These are phyloP conservation scores for Apiospora rasikravindrae DNA, from an alignment of 2,329 filamentous ascomycete species.

Conservation along the genomic window DNA sequence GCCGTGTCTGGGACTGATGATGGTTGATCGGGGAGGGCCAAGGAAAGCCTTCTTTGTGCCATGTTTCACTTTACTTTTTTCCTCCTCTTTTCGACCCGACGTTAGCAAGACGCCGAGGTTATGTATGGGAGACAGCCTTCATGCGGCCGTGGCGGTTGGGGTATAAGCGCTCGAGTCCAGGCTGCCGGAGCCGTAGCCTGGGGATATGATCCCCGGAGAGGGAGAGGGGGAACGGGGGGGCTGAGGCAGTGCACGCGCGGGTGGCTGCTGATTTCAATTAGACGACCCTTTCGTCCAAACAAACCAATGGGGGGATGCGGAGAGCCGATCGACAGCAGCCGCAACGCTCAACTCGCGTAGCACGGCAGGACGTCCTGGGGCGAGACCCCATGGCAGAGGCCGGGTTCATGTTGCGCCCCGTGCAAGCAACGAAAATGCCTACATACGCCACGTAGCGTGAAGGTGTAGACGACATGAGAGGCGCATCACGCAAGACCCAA, in stretches of 20 bases:
- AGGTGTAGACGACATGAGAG: not conserved
- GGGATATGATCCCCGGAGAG: not conserved
- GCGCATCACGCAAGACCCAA: not conserved
- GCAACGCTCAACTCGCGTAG: not conserved
- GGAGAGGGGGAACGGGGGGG: not conserved
- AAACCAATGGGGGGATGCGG: not conserved
- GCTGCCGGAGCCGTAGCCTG: not conserved
- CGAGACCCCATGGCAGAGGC: not conserved
- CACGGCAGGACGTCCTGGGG: conserved; percentile 9
- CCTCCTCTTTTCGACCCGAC: not conserved
- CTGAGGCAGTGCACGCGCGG: conserved; percentile 13
- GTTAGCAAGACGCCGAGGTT: conserved; percentile 1
- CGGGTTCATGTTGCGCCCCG: not conserved
- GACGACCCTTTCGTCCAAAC: conserved; percentile 17
- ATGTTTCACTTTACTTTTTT: conserved; percentile 19
- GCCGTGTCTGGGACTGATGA: conserved; percentile 10
- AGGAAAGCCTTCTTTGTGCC: conserved; percentile 15
- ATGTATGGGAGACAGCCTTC: conserved; percentile 10
- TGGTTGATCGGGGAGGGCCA: not conserved
- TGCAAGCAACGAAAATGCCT: conserved; percentile 5
- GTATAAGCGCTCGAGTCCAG: not conserved
- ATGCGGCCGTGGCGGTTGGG: not conserved
- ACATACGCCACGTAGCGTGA: conserved; percentile 4
- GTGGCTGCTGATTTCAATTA: conserved; percentile 20
- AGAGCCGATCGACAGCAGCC: conserved; percentile 7